phyloP scores from a whole-genome alignment of 2,329 filamentous ascomycete species.

The Macrophomina pseudophaseolina region DNA sequence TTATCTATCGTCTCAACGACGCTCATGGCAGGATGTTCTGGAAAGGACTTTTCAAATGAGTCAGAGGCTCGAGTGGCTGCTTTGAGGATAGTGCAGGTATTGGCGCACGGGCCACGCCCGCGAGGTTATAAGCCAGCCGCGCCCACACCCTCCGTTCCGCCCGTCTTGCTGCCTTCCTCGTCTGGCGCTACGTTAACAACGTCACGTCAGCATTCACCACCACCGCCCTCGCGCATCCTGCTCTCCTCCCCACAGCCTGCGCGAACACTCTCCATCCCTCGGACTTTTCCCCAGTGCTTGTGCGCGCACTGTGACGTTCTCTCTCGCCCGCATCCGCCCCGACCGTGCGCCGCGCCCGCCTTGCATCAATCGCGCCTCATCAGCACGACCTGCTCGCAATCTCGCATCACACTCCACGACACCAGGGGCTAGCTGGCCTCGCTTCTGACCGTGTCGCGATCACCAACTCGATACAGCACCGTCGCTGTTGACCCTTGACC shows the following conservation, averaged over 20 bases:
- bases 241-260: conserved; percentile 3
- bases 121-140: too few species aligned
- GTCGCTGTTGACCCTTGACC: conserved; percentile 32
- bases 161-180: too few species aligned
- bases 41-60: too few species aligned
- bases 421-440: conserved; percentile 51
- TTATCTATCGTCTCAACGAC: too few species aligned
- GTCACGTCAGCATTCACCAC: conserved; percentile 2
- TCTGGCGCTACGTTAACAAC: not conserved
- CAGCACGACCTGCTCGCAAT: not conserved
- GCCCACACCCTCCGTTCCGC: too few species aligned
- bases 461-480: conserved; percentile 28
- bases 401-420: not conserved
- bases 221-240: not conserved
- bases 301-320: conserved; percentile 20
- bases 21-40: too few species aligned
- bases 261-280: not conserved
- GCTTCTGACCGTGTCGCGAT: conserved; percentile 40
- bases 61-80: too few species aligned
- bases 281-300: conserved; percentile 9
- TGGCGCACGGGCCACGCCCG: too few species aligned
- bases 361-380: conserved; percentile 7
- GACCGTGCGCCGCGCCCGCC: conserved; percentile 5
- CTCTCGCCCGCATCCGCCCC: conserved; percentile 5
- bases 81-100: too few species aligned